Percentiles rank a stretch among this genome's conserved stretches.
Evolutionary conservation across 2,329 filamentous ascomycete genomes (phyloP).

Genomic region (Zopfia rhizophila): DNA sequence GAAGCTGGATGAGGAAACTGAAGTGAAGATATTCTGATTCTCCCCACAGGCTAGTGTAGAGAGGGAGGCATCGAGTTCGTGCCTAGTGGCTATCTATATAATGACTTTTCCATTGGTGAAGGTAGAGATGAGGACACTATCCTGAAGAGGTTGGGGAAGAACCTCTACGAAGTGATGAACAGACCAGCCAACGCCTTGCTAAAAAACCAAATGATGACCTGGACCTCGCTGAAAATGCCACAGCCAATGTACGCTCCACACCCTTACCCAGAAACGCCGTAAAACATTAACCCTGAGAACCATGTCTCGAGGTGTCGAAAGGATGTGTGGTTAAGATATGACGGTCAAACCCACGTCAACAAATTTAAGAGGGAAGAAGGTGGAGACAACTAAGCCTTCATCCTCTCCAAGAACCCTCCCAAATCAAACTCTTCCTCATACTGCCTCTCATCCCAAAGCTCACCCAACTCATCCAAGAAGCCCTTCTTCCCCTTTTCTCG

Average conservation of each 20-base stretch:
- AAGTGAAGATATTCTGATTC: too few relatives aligned
- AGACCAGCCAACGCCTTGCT: neutral
- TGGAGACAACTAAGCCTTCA: conserved; percentile 68
- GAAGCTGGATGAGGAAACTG: too few relatives aligned
- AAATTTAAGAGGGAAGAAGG: neutral
- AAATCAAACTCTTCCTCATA: conserved; percentile 99
- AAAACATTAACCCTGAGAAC: neutral
- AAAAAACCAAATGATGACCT: neutral
- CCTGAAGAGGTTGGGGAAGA: too few relatives aligned
- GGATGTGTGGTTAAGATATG: neutral
- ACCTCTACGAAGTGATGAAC: too few relatives aligned
- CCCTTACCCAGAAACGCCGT: neutral
- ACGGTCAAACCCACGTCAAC: neutral
- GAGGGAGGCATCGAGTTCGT: too few relatives aligned
- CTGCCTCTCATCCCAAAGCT: conserved; percentile 96
- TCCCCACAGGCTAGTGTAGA: too few relatives aligned
- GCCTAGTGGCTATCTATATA: too few relatives aligned
- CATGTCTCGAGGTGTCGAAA: neutral
- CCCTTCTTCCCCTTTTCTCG: conserved; percentile 96
- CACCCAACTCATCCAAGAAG: conserved; percentile 92
- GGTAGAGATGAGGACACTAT: too few relatives aligned
- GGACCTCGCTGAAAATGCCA: too few relatives aligned
- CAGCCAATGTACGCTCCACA: neutral
- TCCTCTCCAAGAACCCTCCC: conserved; percentile 93
- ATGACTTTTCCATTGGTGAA: too few relatives aligned